Conservation (phyloP, 208 protist genomes). For the Crithidia bombi region DNA sequence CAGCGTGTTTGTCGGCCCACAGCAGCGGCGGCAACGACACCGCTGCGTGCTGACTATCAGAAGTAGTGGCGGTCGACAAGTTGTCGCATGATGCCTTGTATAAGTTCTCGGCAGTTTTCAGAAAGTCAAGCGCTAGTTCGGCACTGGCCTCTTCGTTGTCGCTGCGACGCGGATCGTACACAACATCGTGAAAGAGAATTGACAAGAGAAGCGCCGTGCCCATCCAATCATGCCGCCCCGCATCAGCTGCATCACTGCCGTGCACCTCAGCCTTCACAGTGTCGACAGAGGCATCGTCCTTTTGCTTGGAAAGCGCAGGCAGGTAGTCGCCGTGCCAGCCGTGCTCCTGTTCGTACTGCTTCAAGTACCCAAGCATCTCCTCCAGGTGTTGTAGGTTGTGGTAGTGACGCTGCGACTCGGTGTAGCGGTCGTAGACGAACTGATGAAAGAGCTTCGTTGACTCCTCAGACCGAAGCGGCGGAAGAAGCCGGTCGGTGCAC, state of each 20-base stretch:
- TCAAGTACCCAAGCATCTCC: constrained; percentile 50
- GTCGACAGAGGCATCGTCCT: not conserved
- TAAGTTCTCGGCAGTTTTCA: constrained; percentile 25
- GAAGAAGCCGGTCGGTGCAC: constrained; percentile 31
- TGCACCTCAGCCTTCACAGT: not conserved
- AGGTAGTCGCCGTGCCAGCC: constrained; percentile 25
- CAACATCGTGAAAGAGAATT: constrained; percentile 79
- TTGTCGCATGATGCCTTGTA: constrained; percentile 2
- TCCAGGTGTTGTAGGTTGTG: constrained; percentile 74
- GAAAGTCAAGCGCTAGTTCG: constrained; percentile 43
- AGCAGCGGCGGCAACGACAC: constrained; percentile 17
- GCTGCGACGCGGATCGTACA: constrained; percentile 60
- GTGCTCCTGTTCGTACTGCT: constrained; percentile 21
- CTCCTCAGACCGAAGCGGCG: not conserved
- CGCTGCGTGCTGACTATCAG: not conserved
- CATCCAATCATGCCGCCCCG: constrained; percentile 15
- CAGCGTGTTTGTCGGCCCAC: constrained; percentile 20
- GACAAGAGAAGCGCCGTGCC: constrained; percentile 60
- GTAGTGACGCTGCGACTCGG: constrained; percentile 70
- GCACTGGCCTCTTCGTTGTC: constrained; percentile 82
- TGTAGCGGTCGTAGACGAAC: constrained; percentile 48
- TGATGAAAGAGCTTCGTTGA: constrained; percentile 6
- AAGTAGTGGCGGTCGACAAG: not conserved
- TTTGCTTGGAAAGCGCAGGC: constrained; percentile 1
- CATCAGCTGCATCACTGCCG: not conserved